Evolutionary conservation across 306 rosid genomes (phyloP).

Genomic region (Rubus idaeus): DNA sequence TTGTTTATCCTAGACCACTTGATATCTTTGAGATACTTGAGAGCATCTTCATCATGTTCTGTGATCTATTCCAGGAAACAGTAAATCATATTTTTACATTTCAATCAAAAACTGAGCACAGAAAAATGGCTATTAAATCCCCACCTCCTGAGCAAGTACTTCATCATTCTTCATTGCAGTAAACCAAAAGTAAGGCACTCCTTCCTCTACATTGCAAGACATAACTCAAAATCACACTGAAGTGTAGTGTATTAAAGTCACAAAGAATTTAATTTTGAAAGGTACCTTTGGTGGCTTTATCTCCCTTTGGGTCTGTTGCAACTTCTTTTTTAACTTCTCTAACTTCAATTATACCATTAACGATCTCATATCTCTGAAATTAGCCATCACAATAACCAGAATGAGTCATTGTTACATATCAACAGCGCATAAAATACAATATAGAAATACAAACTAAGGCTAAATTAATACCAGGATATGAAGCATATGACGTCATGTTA

Average conservation of each 20-base stretch:
- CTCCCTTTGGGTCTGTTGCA: constrained; percentile 39
- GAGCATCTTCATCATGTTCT: constrained; percentile 79
- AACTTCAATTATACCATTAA: constrained; percentile 58
- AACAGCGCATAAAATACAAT: neutral
- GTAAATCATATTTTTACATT: constrained; percentile 16
- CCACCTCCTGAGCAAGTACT: constrained; percentile 70
- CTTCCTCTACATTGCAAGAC: constrained; percentile 52
- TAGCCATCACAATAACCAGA: constrained; percentile 13
- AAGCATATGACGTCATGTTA: neutral
- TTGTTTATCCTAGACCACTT: constrained; percentile 64
- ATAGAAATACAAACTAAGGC: too few relatives aligned
- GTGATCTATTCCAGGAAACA: constrained; percentile 44
- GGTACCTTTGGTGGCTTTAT: constrained; percentile 39
- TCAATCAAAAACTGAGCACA: constrained; percentile 9
- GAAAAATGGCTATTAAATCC: constrained; percentile 19
- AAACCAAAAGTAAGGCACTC: constrained; percentile 78
- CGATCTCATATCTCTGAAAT: constrained; percentile 64
- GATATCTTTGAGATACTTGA: constrained; percentile 62
- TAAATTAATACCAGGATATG: constrained; percentile 8
- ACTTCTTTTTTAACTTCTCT: constrained; percentile 37
- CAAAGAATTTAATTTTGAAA: constrained; percentile 7
- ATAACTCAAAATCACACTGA: constrained; percentile 23
- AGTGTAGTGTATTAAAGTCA: constrained; percentile 15
- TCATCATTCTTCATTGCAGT: constrained; percentile 73
- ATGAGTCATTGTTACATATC: constrained; percentile 13